phyloP scores from a whole-genome alignment of 2,329 filamentous ascomycete genomes.

The Acarospora socialis region DNA sequence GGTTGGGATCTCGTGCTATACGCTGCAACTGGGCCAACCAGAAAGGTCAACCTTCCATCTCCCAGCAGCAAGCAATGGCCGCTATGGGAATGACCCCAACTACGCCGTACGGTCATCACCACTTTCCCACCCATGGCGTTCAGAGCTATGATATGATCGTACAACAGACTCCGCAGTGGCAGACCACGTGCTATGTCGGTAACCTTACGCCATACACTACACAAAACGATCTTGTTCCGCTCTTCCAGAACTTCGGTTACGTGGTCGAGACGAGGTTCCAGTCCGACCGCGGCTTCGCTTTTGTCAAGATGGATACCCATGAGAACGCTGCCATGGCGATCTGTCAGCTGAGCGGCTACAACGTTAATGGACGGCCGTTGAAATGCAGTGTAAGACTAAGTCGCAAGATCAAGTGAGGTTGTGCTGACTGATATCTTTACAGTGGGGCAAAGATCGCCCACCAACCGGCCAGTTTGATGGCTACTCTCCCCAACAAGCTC shows the following conservation, averaged over 20 bases:
- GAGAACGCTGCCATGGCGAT: slow-evolving; percentile 98
- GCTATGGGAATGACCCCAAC: slow-evolving; percentile 97
- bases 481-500: slow-evolving; percentile 65
- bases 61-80: slow-evolving; percentile 92
- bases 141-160: slow-evolving; percentile 97
- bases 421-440: slow-evolving; percentile 20
- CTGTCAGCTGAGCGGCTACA: slow-evolving; percentile 94
- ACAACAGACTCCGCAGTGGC: slow-evolving; percentile 89
- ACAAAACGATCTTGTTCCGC: slow-evolving; percentile 87
- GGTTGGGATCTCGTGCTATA: slow-evolving; percentile 94
- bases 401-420: slow-evolving; percentile 14
- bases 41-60: slow-evolving; percentile 98
- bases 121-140: slow-evolving; percentile 92
- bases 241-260: slow-evolving; percentile 97
- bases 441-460: slow-evolving; percentile 99
- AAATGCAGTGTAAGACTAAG: slow-evolving; percentile 84
- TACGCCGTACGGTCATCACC: slow-evolving; percentile 89
- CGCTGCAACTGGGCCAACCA: slow-evolving; percentile 99
- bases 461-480: slow-evolving; percentile 72
- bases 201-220: slow-evolving; percentile 97
- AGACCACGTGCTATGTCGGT: slow-evolving; percentile 96
- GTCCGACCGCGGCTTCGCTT: slow-evolving; percentile 92
- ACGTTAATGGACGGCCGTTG: slow-evolving; percentile 87
- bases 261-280: slow-evolving; percentile 97
- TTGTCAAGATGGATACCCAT: slow-evolving; percentile 98